Evolutionary conservation across 345 rosid species (phyloP).

Genomic region (Bretschneidera sinensis): DNA sequence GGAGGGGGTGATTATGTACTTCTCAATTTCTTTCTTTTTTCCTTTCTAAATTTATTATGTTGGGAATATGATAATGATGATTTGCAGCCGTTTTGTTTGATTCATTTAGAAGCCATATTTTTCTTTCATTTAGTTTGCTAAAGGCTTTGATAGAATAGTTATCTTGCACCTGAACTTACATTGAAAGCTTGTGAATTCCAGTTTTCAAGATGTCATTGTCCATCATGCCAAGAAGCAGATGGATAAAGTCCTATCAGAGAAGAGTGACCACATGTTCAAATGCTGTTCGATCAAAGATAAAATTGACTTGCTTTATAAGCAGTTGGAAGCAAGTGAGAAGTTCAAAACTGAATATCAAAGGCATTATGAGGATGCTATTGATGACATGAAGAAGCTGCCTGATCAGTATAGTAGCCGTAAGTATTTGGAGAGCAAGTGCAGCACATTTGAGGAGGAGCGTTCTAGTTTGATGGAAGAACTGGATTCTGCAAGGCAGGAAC

Average conservation of each 20-base stretch:
- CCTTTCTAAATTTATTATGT: neutral
- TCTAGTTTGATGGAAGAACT: slow-evolving; percentile 32
- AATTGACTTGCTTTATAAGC: slow-evolving; percentile 34
- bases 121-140: neutral
- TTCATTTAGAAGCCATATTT: too few species aligned
- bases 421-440: slow-evolving; percentile 31
- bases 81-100: too few species aligned
- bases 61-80: too few species aligned
- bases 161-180: neutral
- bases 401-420: slow-evolving; percentile 33
- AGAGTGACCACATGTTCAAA: slow-evolving; percentile 32
- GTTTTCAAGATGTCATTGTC: slow-evolving; percentile 37
- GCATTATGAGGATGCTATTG: slow-evolving; percentile 33
- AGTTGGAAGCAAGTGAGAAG: slow-evolving; percentile 44
- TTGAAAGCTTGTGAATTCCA: slow-evolving; percentile 10
- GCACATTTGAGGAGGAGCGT: slow-evolving; percentile 29
- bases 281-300: slow-evolving; percentile 29
- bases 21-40: neutral
- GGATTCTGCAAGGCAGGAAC: slow-evolving; percentile 39
- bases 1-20: too few species aligned
- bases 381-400: slow-evolving; percentile 40
- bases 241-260: slow-evolving; percentile 39
- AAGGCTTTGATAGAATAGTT: neutral
- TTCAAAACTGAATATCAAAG: slow-evolving; percentile 33
- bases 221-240: slow-evolving; percentile 33